These are phyloP conservation scores for Trametes meyenii DNA, from an alignment of 768 basidiomycete genomes.

Conservation along the genomic window DNA sequence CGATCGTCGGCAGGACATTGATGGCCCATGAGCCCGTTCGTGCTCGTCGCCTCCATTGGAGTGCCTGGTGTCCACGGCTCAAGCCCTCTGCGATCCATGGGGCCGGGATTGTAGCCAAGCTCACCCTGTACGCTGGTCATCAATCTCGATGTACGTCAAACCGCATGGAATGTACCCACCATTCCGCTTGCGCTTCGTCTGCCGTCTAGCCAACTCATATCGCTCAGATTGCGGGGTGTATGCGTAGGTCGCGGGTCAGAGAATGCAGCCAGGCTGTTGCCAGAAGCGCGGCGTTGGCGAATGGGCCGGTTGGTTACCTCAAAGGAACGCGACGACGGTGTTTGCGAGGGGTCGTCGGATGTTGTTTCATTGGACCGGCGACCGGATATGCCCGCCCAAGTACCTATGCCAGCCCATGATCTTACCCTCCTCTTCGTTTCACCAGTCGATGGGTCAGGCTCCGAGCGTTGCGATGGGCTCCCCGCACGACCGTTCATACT, in stretches of 20 bases:
- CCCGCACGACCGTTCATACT: constrained; percentile 31
- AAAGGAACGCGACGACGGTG: constrained; percentile 43
- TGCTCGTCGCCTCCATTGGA: constrained; percentile 46
- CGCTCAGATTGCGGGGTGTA: constrained; percentile 59
- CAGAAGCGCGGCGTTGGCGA: constrained; percentile 56
- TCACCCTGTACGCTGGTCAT: constrained; percentile 54
- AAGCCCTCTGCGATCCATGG: constrained; percentile 51
- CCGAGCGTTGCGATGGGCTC: constrained; percentile 35
- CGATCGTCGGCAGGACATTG: constrained; percentile 10
- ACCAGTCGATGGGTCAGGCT: constrained; percentile 1
- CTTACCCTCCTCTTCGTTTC: constrained; percentile 32
- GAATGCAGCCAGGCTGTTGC: constrained; percentile 43
- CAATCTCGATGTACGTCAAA: constrained; percentile 9
- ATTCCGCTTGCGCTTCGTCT: constrained; percentile 71
- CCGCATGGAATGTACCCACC: constrained; percentile 44
- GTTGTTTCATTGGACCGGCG: constrained; percentile 45
- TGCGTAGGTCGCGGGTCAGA: constrained; percentile 46
- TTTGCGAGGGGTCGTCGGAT: constrained; percentile 32
- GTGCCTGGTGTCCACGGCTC: constrained; percentile 54
- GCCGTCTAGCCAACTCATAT: constrained; percentile 79
- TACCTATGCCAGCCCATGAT: constrained; percentile 43
- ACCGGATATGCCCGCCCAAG: constrained; percentile 39
- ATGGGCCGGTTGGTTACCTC: constrained; percentile 54
- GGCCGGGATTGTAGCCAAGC: constrained; percentile 68
- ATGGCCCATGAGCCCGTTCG: constrained; percentile 36